Conservation (phyloP, 2,329 filamentous ascomycete genomes). For the Scedosporium dehoogii region DNA sequence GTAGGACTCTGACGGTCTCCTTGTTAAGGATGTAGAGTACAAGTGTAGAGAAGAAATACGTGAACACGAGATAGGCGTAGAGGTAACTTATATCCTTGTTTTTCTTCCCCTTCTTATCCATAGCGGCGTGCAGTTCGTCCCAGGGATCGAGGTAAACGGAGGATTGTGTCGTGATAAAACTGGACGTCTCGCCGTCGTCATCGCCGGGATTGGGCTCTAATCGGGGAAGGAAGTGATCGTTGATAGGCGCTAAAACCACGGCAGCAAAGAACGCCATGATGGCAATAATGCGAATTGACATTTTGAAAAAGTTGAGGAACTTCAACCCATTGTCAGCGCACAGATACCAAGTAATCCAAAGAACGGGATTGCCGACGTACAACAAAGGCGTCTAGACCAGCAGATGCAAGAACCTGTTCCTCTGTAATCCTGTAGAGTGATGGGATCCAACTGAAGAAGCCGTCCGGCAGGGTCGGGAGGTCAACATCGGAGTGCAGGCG, state of each 20-base stretch:
- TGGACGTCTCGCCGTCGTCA: constrained; percentile 2
- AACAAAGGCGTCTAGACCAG: constrained; percentile 90
- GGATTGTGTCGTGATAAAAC: not conserved
- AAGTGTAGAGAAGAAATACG: constrained; percentile 80
- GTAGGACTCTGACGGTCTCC: constrained; percentile 78
- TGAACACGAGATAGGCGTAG: constrained; percentile 92
- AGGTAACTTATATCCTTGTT: constrained; percentile 47
- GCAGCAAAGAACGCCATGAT: constrained; percentile 74
- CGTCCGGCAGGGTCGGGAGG: constrained; percentile 72
- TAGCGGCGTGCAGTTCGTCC: constrained; percentile 6
- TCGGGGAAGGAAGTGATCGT: constrained; percentile 47
- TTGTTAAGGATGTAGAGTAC: constrained; percentile 74
- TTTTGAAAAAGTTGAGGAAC: constrained; percentile 91
- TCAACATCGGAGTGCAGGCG: constrained; percentile 48
- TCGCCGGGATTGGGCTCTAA: not conserved
- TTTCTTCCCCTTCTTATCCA: constrained; percentile 14
- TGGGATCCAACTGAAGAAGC: constrained; percentile 88
- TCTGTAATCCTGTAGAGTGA: constrained; percentile 76
- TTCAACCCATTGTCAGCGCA: constrained; percentile 19
- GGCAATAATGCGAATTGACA: constrained; percentile 76
- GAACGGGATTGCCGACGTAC: constrained; percentile 26
- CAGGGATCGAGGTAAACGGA: not conserved
- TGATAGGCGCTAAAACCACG: constrained; percentile 75
- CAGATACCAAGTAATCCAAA: not conserved
- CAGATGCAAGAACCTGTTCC: constrained; percentile 79